A percentile compares a stretch with the other conserved stretches of the same genome.
Evolutionary conservation across 2,329 filamentous ascomycete species (phyloP).

Genomic region (Leptosphaerulina australis): DNA sequence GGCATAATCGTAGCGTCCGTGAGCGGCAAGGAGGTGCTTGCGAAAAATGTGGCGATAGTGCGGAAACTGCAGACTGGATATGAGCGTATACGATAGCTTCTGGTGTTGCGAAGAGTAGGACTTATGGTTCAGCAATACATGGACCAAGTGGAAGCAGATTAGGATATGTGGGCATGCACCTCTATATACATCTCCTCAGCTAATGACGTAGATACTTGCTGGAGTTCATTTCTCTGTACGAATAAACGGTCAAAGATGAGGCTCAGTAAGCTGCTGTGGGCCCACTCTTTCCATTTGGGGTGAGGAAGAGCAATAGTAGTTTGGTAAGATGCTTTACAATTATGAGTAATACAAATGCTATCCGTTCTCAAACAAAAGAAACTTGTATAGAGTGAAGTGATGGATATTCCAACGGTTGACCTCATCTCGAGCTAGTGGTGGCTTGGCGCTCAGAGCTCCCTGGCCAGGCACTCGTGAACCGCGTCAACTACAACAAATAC

Average conservation of each 20-base stretch:
- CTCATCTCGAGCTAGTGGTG: slow-evolving; percentile 10
- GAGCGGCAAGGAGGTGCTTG: no score
- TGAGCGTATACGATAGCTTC: no score
- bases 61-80: no score
- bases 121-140: no score
- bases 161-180: not conserved
- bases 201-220: no score
- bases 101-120: no score
- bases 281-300: not conserved
- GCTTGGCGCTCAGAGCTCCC: slow-evolving; percentile 15
- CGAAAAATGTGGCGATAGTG: no score
- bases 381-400: not conserved
- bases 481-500: slow-evolving; percentile 17
- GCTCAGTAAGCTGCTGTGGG: slow-evolving; percentile 5
- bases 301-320: no score
- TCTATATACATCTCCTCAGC: not conserved
- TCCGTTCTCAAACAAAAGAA: not conserved
- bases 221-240: no score
- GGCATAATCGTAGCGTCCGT: not conserved
- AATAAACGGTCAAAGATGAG: not conserved
- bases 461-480: slow-evolving; percentile 13
- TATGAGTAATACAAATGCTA: no score
- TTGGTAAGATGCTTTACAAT: no score
- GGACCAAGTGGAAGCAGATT: not conserved
- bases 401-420: not conserved